Conservation (phyloP, 2,329 filamentous ascomycete genomes). For the Zarea fungicola region DNA sequence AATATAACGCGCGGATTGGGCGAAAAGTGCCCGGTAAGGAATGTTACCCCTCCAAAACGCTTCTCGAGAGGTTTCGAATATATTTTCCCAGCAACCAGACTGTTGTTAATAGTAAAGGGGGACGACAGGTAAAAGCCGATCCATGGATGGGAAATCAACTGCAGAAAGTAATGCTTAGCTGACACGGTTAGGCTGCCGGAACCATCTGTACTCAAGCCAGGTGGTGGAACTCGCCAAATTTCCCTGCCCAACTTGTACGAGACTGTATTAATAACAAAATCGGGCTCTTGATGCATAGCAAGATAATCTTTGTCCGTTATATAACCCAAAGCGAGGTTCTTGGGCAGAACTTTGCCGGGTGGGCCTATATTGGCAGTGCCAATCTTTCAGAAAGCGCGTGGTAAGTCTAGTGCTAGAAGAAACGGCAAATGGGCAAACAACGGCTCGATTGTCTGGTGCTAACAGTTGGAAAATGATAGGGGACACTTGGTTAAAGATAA, state of each 20-base stretch:
- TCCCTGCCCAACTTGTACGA: slow-evolving; percentile 66
- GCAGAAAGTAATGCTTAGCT: neutral
- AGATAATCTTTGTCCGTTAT: slow-evolving; percentile 55
- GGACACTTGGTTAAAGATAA: slow-evolving; percentile 71
- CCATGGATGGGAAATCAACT: slow-evolving; percentile 12
- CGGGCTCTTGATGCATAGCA: slow-evolving; percentile 83
- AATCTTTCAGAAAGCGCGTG: slow-evolving; percentile 94
- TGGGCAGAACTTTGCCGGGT: slow-evolving; percentile 40
- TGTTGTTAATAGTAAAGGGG: slow-evolving; percentile 59
- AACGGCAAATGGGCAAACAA: slow-evolving; percentile 14
- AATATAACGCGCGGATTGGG: slow-evolving; percentile 36
- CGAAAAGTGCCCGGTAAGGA: slow-evolving; percentile 23
- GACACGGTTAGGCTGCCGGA: slow-evolving; percentile 61
- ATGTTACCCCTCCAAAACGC: slow-evolving; percentile 18
- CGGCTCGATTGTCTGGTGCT: neutral
- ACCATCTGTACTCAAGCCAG: slow-evolving; percentile 74
- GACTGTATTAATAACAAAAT: slow-evolving; percentile 68
- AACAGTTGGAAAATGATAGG: slow-evolving; percentile 42
- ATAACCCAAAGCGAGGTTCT: neutral
- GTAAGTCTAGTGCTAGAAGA: slow-evolving; percentile 43
- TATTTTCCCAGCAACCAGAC: slow-evolving; percentile 78
- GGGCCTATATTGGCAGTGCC: slow-evolving; percentile 84
- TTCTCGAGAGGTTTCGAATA: slow-evolving; percentile 56
- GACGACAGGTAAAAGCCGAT: slow-evolving; percentile 46
- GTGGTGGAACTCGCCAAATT: slow-evolving; percentile 65